phyloP scores from a whole-genome alignment of 176 grass and related monocot species.

The Poa annua region DNA sequence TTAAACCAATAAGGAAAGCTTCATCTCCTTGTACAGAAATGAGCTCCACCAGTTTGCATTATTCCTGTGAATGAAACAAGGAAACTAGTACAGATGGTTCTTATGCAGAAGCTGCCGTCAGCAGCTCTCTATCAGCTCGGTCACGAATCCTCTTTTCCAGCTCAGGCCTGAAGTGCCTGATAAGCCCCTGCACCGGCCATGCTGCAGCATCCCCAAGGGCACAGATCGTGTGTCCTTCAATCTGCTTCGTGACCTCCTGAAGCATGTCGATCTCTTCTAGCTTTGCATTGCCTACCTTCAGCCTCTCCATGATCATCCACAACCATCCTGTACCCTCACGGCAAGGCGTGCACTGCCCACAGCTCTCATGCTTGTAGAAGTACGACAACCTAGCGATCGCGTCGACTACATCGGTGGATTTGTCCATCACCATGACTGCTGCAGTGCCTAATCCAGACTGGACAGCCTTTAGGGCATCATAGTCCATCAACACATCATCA shows the following conservation, averaged over 20 bases:
- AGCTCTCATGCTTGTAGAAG: conserved; percentile 98
- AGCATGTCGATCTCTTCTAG: conserved; percentile 96
- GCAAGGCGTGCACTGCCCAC: conserved; percentile 94
- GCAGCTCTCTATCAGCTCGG: conserved; percentile 76
- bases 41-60: conserved; percentile 69
- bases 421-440: conserved; percentile 92
- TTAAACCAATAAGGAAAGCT: conserved; percentile 50
- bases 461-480: conserved; percentile 88
- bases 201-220: conserved; percentile 89
- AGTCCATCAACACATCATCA: conserved; percentile 92
- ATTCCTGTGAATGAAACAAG: conserved; percentile 58
- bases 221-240: conserved; percentile 93
- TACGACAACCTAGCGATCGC: conserved; percentile 87
- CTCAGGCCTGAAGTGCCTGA: conserved; percentile 95
- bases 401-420: conserved; percentile 89
- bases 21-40: conserved; percentile 49
- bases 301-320: conserved; percentile 98
- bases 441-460: conserved; percentile 84
- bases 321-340: conserved; percentile 92
- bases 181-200: conserved; percentile 91
- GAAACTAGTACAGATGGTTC: conserved; percentile 43
- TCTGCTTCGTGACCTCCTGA: conserved; percentile 93
- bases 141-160: conserved; percentile 85
- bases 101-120: conserved; percentile 77
- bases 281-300: conserved; percentile 91